Base-by-base conservation (phyloP, 768 basidiomycete species). In the Termitomyces sp. region DNA sequence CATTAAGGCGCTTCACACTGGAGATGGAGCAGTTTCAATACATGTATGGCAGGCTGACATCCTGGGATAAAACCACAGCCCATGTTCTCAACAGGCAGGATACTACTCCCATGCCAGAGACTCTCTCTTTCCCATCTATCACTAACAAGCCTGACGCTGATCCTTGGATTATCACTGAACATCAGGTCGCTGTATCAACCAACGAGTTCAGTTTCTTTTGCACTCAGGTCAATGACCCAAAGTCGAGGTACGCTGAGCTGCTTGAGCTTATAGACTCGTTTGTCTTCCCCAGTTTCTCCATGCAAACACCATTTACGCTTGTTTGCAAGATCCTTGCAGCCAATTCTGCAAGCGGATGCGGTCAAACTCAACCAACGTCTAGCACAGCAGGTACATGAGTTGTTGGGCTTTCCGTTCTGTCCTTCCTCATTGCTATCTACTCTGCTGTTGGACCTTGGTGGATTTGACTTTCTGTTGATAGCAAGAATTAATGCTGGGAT, bases 281-380 rank as follows among this genome's bases (percentile, higher is more conserved):
- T 54, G 32, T 49, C 0, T 66, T 69, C 42, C 68, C 68, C 13
- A 50, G 20, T 6, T 51, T 66, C 16, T 12, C 23, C 0, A 23
- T 36, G 3, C 54, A 56, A 4, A 52, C 58, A 0, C 66, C 66
- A 0, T 0, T 42, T n/a, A 67, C 66, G 0, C 46, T n/a, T n/a
- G n/a, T n/a, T n/a, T n/a, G n/a, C n/a, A n/a, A n/a, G n/a, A n/a
- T 60, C 62, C 0, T 46, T 69, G 0, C 67, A 69, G 50, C 64
- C 66, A 15, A 55, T 68, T 15, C 48, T 43, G 2, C 53, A 36
- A 0, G 1, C 25, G 0, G 58, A 70, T 42, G 63, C 63, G 0
- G 52, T 43, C 3, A 36, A 35, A n/a, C 52, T 68, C 0, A 66
- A 68, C 38, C 40, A 48, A 0, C 12, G 25, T 0, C 31, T 71